Evolutionary conservation across 108 stramenopile species (phyloP).

Genomic region (Mayamaea pseudoterrestris): DNA sequence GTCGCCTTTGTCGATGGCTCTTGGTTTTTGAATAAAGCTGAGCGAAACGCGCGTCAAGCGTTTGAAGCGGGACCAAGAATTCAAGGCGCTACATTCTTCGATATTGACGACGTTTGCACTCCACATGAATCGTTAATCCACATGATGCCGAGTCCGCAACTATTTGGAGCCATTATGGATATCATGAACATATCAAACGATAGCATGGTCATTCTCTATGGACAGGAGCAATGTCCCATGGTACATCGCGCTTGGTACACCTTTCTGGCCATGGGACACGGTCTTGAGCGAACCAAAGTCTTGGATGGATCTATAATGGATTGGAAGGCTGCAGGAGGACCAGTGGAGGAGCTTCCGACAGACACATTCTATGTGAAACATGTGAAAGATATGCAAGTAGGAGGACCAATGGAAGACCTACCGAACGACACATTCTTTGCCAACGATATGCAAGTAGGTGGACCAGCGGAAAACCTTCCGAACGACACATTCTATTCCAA

Average conservation of each 20-base stretch:
- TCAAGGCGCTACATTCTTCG: conserved; percentile 34
- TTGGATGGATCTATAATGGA: conserved; percentile 64
- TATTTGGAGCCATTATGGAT: conserved; percentile 66
- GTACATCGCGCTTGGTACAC: conserved; percentile 53
- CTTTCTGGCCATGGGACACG: conserved; percentile 65
- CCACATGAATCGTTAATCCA: conserved; percentile 32
- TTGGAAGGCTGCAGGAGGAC: conserved; percentile 43
- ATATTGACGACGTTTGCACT: conserved; percentile 52
- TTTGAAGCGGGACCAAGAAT: conserved; percentile 49
- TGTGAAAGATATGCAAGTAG: conserved; percentile 1
- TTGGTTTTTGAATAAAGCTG: conserved; percentile 22
- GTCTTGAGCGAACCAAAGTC: conserved; percentile 26
- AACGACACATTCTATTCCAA: too few species aligned
- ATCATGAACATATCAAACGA: conserved; percentile 30
- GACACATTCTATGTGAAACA: conserved; percentile 10
- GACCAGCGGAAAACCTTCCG: too few species aligned
- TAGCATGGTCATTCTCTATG: conserved; percentile 61
- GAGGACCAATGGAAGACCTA: too few species aligned
- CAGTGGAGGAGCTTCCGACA: conserved; percentile 26
- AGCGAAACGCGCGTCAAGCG: conserved; percentile 29
- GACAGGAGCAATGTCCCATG: conserved; percentile 12
- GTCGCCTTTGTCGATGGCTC: conserved; percentile 38
- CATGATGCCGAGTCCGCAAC: conserved; percentile 57
- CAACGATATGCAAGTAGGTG: too few species aligned
- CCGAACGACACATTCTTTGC: too few species aligned